phyloP scores from a whole-genome alignment of 371 early-diverging fungal species.

The Mortierella sp. region DNA sequence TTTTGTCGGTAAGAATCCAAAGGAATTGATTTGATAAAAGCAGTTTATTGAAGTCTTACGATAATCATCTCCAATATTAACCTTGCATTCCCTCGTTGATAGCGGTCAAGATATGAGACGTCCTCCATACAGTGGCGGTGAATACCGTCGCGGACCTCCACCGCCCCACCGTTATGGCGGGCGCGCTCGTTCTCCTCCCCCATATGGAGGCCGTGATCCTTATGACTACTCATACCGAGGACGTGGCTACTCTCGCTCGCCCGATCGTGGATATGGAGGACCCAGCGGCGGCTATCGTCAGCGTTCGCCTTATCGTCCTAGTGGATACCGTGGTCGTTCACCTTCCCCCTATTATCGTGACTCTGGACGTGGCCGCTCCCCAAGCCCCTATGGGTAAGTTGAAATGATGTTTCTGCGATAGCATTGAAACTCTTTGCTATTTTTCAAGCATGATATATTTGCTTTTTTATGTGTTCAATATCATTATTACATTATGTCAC shows the following conservation, averaged over 20 bases:
- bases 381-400: conserved; percentile 62
- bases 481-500: not conserved
- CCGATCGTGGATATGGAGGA: conserved; percentile 56
- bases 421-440: not conserved
- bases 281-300: conserved; percentile 37
- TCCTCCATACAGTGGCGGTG: conserved; percentile 46
- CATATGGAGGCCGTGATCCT: conserved; percentile 49
- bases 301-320: conserved; percentile 52
- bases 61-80: not conserved
- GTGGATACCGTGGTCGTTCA: conserved; percentile 59
- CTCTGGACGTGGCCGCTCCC: conserved; percentile 57
- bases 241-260: conserved; percentile 62
- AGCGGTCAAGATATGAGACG: conserved; percentile 30
- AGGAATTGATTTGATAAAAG: not conserved
- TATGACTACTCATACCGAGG: conserved; percentile 54
- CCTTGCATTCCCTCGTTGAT: not conserved
- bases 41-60: not conserved
- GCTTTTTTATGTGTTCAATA: not conserved
- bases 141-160: conserved; percentile 57
- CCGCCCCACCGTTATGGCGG: conserved; percentile 58
- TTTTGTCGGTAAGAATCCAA: conserved; percentile 58
- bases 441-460: not conserved
- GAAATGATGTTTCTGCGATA: not conserved
- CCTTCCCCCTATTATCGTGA: conserved; percentile 60
- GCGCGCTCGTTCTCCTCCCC: conserved; percentile 56